Conservation (phyloP, 176 grass and related monocot genomes). For the Elaeis guineensis region DNA sequence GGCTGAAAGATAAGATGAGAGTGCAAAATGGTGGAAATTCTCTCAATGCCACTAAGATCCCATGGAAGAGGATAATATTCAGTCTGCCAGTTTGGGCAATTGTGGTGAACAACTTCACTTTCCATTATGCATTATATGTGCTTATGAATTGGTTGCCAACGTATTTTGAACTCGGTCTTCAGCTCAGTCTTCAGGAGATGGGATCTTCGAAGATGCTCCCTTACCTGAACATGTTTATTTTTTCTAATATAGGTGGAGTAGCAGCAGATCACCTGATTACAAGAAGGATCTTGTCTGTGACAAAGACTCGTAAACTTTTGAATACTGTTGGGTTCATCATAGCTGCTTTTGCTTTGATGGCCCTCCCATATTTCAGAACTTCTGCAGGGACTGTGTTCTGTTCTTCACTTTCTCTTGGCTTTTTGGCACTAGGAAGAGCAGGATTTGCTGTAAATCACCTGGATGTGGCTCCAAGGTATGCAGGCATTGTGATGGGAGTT, state of each 20-base stretch:
- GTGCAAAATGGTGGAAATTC: conserved; percentile 29
- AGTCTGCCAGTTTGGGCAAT: conserved; percentile 84
- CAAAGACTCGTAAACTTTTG: conserved; percentile 71
- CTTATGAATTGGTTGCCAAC: conserved; percentile 92
- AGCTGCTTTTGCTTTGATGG: conserved; percentile 65
- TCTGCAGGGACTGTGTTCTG: conserved; percentile 45
- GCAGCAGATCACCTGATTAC: conserved; percentile 79
- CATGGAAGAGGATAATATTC: conserved; percentile 71
- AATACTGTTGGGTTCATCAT: conserved; percentile 70
- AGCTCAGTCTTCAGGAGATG: conserved; percentile 76
- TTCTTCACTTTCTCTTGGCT: conserved; percentile 59
- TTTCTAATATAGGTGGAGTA: conserved; percentile 76
- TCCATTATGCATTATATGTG: conserved; percentile 85
- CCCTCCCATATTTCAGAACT: conserved; percentile 52
- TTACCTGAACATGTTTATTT: conserved; percentile 86
- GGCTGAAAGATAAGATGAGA: conserved; percentile 48
- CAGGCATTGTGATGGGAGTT: conserved; percentile 89
- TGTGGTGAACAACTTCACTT: conserved; percentile 82
- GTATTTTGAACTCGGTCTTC: conserved; percentile 66
- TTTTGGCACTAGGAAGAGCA: conserved; percentile 66
- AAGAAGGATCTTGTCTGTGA: conserved; percentile 62
- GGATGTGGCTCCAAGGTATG: conserved; percentile 82
- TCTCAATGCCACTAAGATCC: conserved; percentile 36
- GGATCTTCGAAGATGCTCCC: conserved; percentile 85
- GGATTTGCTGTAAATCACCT: conserved; percentile 88